Evolutionary conservation across 768 basidiomycete species (phyloP).

Genomic region (Leccinum uliginosum): DNA sequence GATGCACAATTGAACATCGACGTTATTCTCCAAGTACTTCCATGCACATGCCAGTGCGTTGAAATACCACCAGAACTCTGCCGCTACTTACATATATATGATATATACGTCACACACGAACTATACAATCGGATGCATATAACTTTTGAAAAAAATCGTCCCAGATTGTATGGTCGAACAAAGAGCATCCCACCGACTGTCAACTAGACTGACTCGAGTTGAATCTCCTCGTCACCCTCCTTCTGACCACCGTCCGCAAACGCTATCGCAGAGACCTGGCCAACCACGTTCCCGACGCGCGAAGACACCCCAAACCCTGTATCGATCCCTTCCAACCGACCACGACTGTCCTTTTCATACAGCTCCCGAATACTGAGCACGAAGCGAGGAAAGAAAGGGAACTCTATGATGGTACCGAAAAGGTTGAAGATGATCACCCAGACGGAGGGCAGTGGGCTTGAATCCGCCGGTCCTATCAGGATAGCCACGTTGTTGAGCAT

Average conservation of each 20-base stretch:
- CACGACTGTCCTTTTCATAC: background rate
- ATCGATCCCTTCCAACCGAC: background rate
- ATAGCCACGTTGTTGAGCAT: background rate
- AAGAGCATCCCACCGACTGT: background rate
- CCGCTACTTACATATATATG: too few species aligned
- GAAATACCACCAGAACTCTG: too few species aligned
- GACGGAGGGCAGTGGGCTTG: background rate
- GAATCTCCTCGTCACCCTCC: background rate
- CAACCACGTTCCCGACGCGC: background rate
- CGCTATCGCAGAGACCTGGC: background rate
- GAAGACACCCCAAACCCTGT: background rate
- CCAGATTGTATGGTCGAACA: background rate
- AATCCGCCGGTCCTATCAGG: background rate
- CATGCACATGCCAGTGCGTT: too few species aligned
- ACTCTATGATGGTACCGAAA: background rate
- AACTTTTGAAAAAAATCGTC: background rate
- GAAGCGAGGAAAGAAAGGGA: background rate
- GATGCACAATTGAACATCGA: too few species aligned
- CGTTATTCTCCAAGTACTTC: too few species aligned
- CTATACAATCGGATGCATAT: conserved; percentile 39
- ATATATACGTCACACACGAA: too few species aligned
- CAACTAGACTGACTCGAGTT: background rate
- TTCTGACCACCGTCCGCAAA: background rate
- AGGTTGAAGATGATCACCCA: background rate
- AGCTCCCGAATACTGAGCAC: background rate